Evolutionary conservation across 371 early-diverging fungal genomes (phyloP).

Genomic region (Zychaea mexicana): DNA sequence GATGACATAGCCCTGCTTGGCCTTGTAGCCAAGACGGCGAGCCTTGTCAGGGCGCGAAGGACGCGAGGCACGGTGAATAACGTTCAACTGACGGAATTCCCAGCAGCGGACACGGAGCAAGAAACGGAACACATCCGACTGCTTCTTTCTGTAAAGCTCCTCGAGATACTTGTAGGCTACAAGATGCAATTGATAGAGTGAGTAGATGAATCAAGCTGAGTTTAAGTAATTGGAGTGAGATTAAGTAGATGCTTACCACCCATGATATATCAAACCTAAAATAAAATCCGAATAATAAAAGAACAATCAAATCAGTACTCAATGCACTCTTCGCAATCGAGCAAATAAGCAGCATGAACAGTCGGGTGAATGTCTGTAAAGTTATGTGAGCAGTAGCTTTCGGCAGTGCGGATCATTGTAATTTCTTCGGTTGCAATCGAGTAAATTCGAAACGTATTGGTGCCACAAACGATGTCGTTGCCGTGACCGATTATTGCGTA

Average conservation of each 20-base stretch:
- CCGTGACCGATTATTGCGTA: background rate
- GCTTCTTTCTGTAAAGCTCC: slow-evolving; percentile 98
- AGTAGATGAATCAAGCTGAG: background rate
- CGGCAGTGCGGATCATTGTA: background rate
- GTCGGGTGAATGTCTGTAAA: background rate
- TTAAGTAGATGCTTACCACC: slow-evolving; percentile 22
- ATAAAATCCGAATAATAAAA: background rate
- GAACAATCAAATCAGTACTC: background rate
- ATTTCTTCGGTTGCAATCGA: too few relatives aligned
- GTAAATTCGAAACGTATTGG: too few relatives aligned
- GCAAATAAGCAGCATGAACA: background rate
- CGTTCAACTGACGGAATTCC: slow-evolving; percentile 98
- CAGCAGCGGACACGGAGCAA: slow-evolving; percentile 97
- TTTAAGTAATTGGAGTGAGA: background rate
- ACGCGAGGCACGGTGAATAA: slow-evolving; percentile 97
- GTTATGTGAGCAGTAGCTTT: background rate
- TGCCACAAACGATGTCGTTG: background rate
- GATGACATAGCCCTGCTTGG: slow-evolving; percentile 98
- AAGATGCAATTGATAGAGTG: background rate
- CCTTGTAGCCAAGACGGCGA: slow-evolving; percentile 98
- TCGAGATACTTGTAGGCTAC: slow-evolving; percentile 94
- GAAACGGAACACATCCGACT: slow-evolving; percentile 99
- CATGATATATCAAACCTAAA: slow-evolving; percentile 18
- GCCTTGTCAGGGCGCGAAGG: slow-evolving; percentile 99
- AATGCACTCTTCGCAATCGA: background rate